These are phyloP conservation scores for Dioscorea dumetorum DNA, from an alignment of 106 monocot species.

Conservation along the genomic window DNA sequence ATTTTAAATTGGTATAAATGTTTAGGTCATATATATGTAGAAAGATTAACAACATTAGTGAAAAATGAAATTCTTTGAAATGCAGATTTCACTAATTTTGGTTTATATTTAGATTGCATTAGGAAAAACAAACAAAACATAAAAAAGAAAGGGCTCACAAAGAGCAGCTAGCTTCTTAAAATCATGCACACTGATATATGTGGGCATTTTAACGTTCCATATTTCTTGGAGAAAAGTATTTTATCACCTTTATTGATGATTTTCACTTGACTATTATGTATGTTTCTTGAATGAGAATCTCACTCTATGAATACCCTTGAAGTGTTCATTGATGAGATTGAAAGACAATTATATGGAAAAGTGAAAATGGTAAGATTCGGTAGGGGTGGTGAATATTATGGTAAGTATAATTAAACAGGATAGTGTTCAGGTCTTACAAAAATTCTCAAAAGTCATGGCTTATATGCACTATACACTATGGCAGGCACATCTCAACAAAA, in stretches of 20 bases:
- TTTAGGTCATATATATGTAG: not conserved
- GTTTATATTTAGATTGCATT: no score
- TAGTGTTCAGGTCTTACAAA: not conserved
- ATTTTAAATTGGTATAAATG: not conserved
- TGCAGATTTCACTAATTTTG: constrained; percentile 6
- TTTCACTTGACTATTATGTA: constrained; percentile 1
- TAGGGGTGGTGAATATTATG: constrained; percentile 3
- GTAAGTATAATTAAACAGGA: not conserved
- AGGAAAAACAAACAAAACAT: no score
- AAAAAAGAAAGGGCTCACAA: no score
- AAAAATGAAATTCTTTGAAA: not conserved
- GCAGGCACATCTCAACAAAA: not conserved
- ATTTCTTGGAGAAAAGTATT: no score
- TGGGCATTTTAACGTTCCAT: no score
- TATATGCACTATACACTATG: constrained; percentile 1
- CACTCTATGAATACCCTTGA: not conserved
- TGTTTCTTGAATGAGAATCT: constrained; percentile 2
- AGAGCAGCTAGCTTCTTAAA: no score
- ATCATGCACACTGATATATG: no score
- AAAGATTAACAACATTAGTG: constrained; percentile 5
- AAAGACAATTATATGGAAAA: not conserved
- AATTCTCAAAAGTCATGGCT: not conserved
- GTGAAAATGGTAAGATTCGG: constrained; percentile 2
- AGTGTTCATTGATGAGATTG: not conserved
- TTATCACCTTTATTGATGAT: constrained; percentile 12